These are phyloP conservation scores for Nicotiana tomentosiformis DNA, from an alignment of 257 asterid species.

Conservation along the genomic window DNA sequence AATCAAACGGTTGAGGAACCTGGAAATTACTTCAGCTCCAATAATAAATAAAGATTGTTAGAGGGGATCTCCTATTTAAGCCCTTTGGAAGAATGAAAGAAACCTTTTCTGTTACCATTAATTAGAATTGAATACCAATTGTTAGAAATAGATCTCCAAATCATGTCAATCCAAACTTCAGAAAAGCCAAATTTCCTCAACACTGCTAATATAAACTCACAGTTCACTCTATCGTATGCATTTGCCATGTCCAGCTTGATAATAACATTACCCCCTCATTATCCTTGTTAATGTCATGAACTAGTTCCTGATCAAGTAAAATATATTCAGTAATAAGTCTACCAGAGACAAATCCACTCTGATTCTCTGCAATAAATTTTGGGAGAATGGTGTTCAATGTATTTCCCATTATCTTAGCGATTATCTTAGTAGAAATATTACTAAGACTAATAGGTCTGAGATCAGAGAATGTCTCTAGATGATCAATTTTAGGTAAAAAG, in stretches of 20 bases:
- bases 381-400: too few species aligned
- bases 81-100: neutral
- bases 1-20: too few species aligned
- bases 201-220: neutral
- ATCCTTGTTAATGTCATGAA: neutral
- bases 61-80: neutral
- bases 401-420: too few species aligned
- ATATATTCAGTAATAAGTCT: neutral
- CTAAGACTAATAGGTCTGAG: too few species aligned
- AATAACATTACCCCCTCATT: neutral
- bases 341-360: neutral
- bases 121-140: neutral
- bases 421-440: too few species aligned
- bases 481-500: too few species aligned
- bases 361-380: too few species aligned
- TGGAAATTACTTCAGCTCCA: too few species aligned
- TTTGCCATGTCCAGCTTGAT: neutral
- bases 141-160: neutral
- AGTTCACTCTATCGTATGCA: neutral
- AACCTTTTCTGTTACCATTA: neutral
- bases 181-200: neutral
- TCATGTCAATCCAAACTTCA: neutral
- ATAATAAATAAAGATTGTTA: neutral
- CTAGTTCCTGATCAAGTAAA: neutral
- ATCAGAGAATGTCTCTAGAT: too few species aligned